Conservation (phyloP, 352 stramenopile genomes). For the Pythium diclinum region DNA sequence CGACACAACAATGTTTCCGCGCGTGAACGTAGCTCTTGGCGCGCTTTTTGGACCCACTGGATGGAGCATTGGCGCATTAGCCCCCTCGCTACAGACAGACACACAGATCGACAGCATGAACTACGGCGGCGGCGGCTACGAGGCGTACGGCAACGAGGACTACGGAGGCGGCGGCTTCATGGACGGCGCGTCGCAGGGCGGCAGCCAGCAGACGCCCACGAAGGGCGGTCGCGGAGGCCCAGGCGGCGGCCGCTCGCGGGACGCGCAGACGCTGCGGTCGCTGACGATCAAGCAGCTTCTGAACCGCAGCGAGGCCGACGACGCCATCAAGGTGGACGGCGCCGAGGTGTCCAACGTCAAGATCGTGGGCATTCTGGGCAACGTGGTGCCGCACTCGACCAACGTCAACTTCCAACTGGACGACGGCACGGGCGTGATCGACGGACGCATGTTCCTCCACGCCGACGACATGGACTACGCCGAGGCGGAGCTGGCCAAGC, state of each 20-base stretch:
- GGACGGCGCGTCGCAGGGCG: conserved; percentile 47
- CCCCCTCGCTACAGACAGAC: not conserved
- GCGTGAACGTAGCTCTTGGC: conserved; percentile 3
- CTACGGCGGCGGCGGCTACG: conserved; percentile 59
- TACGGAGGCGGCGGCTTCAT: conserved; percentile 73
- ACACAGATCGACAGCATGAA: conserved; percentile 35
- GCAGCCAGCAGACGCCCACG: conserved; percentile 49
- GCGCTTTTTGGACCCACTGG: conserved; percentile 4
- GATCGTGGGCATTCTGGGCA: conserved; percentile 84
- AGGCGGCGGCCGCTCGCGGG: conserved; percentile 36
- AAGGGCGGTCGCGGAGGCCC: conserved; percentile 41
- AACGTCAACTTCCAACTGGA: conserved; percentile 93
- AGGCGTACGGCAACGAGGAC: conserved; percentile 71
- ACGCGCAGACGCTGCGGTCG: conserved; percentile 89
- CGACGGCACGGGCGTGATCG: conserved; percentile 91
- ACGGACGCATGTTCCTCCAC: conserved; percentile 91
- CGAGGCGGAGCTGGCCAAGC: conserved; percentile 52
- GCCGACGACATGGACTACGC: conserved; percentile 78
- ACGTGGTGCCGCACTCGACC: conserved; percentile 79
- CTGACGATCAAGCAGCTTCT: conserved; percentile 89
- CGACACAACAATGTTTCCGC: not conserved
- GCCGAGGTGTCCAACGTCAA: conserved; percentile 87
- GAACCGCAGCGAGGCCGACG: conserved; percentile 47
- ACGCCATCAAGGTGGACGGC: conserved; percentile 85
- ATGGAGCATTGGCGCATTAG: not conserved